Percentiles rank a stretch among this genome's conserved stretches.
phyloP scores from a whole-genome alignment of 1,284 basidiomycete species.

The Fomitopsis palustris region DNA sequence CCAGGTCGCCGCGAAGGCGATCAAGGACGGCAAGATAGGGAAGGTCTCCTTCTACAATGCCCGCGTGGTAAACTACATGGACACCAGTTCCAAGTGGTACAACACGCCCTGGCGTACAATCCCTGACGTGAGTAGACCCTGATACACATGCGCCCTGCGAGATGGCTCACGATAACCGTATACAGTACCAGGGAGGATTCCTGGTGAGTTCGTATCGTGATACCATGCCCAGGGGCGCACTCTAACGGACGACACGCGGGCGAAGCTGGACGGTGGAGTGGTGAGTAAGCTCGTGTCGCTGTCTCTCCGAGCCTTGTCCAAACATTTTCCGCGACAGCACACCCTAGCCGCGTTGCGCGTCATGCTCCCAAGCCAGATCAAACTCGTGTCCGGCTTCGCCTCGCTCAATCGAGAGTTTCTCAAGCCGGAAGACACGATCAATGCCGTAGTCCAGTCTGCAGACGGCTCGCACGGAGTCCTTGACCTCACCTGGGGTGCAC shows the following conservation, averaged over 20 bases:
- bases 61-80: slow-evolving; percentile 52
- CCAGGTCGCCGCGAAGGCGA: slow-evolving; percentile 48
- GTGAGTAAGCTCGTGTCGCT: slow-evolving; percentile 36
- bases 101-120: slow-evolving; percentile 80
- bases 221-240: neutral
- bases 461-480: slow-evolving; percentile 56
- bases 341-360: slow-evolving; percentile 58
- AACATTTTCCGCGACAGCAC: slow-evolving; percentile 40
- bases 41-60: slow-evolving; percentile 61
- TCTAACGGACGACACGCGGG: slow-evolving; percentile 13
- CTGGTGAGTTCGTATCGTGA: slow-evolving; percentile 41
- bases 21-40: slow-evolving; percentile 60
- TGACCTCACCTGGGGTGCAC: slow-evolving; percentile 56
- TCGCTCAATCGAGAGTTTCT: slow-evolving; percentile 69
- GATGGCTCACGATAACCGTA: neutral
- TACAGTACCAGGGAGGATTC: slow-evolving; percentile 80
- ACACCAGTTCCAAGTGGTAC: slow-evolving; percentile 68
- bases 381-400: slow-evolving; percentile 59
- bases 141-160: neutral
- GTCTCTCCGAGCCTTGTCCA: neutral
- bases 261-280: slow-evolving; percentile 67
- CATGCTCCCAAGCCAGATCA: slow-evolving; percentile 52
- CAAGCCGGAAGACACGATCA: slow-evolving; percentile 73
- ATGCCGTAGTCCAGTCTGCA: slow-evolving; percentile 47
- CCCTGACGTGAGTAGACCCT: slow-evolving; percentile 57